These are phyloP conservation scores for Fusarium scirpi DNA, from an alignment of 2,329 filamentous ascomycete genomes.

Conservation along the genomic window DNA sequence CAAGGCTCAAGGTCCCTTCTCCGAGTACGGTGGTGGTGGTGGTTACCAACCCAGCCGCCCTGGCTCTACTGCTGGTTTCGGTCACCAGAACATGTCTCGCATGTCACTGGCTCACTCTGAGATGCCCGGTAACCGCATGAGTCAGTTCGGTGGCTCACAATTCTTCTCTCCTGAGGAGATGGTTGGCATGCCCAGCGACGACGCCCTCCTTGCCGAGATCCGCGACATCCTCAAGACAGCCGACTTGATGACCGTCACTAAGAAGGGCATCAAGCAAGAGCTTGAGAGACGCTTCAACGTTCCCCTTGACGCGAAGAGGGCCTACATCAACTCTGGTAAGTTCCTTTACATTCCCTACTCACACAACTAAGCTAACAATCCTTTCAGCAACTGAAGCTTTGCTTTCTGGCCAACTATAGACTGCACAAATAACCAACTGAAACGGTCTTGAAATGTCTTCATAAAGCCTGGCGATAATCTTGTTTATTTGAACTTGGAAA, in stretches of 20 bases:
- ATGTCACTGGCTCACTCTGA: conserved; percentile 86
- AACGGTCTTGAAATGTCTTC: conserved; percentile 34
- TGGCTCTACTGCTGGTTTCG: conserved; percentile 64
- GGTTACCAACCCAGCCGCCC: conserved; percentile 70
- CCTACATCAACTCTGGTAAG: conserved; percentile 93
- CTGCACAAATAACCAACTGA: conserved; percentile 19
- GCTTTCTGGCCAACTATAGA: conserved; percentile 79
- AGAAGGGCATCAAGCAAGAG: conserved; percentile 97
- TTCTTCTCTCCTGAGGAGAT: conserved; percentile 75
- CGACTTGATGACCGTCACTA: conserved; percentile 97
- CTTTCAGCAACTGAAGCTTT: conserved; percentile 78
- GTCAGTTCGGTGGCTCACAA: conserved; percentile 70
- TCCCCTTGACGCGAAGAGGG: conserved; percentile 85
- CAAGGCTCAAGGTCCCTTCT: conserved; percentile 74
- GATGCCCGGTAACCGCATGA: conserved; percentile 68
- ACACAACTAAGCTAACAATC: conserved; percentile 32
- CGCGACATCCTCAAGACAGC: conserved; percentile 91
- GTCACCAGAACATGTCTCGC: conserved; percentile 66
- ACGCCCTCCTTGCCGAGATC: conserved; percentile 92
- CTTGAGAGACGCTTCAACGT: conserved; percentile 91
- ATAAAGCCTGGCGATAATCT: conserved; percentile 27
- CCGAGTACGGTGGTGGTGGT: conserved; percentile 79
- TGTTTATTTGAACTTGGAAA: conserved; percentile 21
- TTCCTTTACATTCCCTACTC: neutral
- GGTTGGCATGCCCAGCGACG: conserved; percentile 83